Evolutionary conservation across 495 filamentous ascomycete genomes (phyloP).

Genomic region (Darksidea phi): DNA sequence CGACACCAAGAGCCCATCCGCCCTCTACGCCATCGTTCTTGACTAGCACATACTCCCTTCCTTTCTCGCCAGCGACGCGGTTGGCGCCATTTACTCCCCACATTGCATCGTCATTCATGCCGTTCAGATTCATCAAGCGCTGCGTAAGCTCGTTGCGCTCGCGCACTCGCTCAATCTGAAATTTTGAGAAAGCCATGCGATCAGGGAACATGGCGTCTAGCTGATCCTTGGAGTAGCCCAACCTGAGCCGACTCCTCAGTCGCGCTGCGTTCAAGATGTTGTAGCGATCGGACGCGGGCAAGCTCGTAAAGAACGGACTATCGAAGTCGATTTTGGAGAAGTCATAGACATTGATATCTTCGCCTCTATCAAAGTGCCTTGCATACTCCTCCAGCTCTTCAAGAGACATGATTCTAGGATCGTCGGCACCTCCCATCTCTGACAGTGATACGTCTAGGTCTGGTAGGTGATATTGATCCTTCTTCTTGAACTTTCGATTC

Average conservation of each 20-base stretch:
- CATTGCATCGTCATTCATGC: conserved; percentile 74
- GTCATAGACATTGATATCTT: conserved; percentile 97
- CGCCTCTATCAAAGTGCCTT: conserved; percentile 82
- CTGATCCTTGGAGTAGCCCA: conserved; percentile 96
- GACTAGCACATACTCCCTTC: conserved; percentile 90
- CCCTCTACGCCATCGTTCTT: conserved; percentile 93
- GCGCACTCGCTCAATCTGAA: conserved; percentile 90
- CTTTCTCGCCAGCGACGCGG: conserved; percentile 84
- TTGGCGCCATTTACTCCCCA: conserved; percentile 58
- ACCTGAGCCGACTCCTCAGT: conserved; percentile 78
- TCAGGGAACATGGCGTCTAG: conserved; percentile 94
- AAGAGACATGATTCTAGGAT: conserved; percentile 90
- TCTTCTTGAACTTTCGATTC: conserved; percentile 78
- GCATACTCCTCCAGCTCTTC: conserved; percentile 94
- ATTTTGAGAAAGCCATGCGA: conserved; percentile 93
- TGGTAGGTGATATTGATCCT: conserved; percentile 91
- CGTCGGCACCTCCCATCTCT: conserved; percentile 83
- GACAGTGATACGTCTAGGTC: conserved; percentile 72
- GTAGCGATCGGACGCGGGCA: conserved; percentile 88
- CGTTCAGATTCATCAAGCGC: conserved; percentile 89
- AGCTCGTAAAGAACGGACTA: conserved; percentile 83
- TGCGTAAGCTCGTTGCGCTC: conserved; percentile 96
- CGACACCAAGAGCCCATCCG: conserved; percentile 95
- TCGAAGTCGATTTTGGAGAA: conserved; percentile 99
- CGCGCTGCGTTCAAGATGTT: conserved; percentile 95